A percentile compares a stretch with the other conserved stretches of the same genome.
Evolutionary conservation across 495 filamentous ascomycete genomes (phyloP).

Genomic region (Penicillium maclennaniae): DNA sequence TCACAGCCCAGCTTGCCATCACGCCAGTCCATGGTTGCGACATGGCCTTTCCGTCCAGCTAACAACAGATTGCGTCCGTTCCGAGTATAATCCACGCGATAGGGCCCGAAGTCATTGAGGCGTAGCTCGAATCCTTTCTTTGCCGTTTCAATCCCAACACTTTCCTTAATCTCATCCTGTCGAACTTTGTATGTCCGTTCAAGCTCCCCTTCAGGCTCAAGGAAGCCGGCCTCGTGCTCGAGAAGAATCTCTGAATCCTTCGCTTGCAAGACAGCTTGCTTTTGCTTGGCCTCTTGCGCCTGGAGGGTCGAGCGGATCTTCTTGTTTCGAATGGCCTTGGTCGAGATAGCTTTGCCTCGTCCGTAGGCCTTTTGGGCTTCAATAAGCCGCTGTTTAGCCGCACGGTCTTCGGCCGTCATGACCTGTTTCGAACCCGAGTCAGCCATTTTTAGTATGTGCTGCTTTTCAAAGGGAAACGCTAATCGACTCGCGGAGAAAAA

Average conservation of each 20-base stretch:
- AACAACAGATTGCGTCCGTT: constrained; percentile 83
- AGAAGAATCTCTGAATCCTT: constrained; percentile 94
- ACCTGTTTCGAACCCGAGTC: constrained; percentile 27
- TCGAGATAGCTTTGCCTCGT: constrained; percentile 64
- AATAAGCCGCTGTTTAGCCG: constrained; percentile 37
- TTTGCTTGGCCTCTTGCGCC: constrained; percentile 73
- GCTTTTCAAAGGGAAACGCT: constrained; percentile 1
- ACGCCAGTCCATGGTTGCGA: constrained; percentile 96
- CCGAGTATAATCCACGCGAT: constrained; percentile 78
- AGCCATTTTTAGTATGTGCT: constrained; percentile 25
- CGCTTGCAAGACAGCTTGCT: constrained; percentile 72
- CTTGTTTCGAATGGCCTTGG: constrained; percentile 68
- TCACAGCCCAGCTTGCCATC: constrained; percentile 87
- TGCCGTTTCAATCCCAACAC: constrained; percentile 74
- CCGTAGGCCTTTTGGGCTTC: constrained; percentile 80
- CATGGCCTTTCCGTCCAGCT: constrained; percentile 87
- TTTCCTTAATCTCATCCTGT: constrained; percentile 77
- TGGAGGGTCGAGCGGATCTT: constrained; percentile 80
- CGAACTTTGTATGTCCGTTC: constrained; percentile 89
- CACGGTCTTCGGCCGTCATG: constrained; percentile 30
- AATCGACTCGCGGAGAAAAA: constrained; percentile 12
- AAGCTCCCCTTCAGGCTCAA: constrained; percentile 84
- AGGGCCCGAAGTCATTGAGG: constrained; percentile 78
- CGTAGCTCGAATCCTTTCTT: constrained; percentile 91
- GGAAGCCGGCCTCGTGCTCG: constrained; percentile 79